phyloP scores from a whole-genome alignment of 1,139 yeast species.

The Geotrichum citri-aurantii region DNA sequence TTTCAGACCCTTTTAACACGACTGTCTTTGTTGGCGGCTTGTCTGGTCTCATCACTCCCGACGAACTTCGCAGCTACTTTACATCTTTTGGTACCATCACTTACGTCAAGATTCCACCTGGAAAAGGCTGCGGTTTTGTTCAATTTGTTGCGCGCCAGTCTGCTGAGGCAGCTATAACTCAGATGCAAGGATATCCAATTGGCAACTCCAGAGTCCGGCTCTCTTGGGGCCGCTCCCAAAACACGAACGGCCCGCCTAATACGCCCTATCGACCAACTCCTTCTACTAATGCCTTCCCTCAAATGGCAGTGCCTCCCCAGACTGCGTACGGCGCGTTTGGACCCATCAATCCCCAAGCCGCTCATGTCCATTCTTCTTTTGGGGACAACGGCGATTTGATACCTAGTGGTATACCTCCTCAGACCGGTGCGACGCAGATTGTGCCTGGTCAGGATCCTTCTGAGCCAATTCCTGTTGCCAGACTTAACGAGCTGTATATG shows the following conservation, averaged over 20 bases:
- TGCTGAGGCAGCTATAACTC: constrained; percentile 84
- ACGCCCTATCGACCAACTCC: constrained; percentile 33
- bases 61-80: constrained; percentile 65
- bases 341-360: constrained; percentile 36
- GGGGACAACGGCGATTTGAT: not conserved
- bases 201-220: constrained; percentile 80
- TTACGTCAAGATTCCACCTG: constrained; percentile 83
- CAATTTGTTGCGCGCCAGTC: constrained; percentile 72
- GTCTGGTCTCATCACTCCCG: constrained; percentile 68
- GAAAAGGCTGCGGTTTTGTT: constrained; percentile 92
- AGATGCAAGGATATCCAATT: constrained; percentile 89
- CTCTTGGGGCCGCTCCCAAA: constrained; percentile 76
- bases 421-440: constrained; percentile 21
- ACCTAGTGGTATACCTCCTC: constrained; percentile 20
- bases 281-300: constrained; percentile 35
- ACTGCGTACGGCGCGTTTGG: constrained; percentile 36
- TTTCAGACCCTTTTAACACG: constrained; percentile 74
- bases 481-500: constrained; percentile 44
- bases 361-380: constrained; percentile 28
- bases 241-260: constrained; percentile 20
- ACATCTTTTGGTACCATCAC: constrained; percentile 80
- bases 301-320: constrained; percentile 32
- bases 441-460: constrained; percentile 33
- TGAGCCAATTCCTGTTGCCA: constrained; percentile 38
- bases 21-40: constrained; percentile 95